Evolutionary conservation across 805 yeast genomes (phyloP).

Genomic region (Barnettozyma salicaria): DNA sequence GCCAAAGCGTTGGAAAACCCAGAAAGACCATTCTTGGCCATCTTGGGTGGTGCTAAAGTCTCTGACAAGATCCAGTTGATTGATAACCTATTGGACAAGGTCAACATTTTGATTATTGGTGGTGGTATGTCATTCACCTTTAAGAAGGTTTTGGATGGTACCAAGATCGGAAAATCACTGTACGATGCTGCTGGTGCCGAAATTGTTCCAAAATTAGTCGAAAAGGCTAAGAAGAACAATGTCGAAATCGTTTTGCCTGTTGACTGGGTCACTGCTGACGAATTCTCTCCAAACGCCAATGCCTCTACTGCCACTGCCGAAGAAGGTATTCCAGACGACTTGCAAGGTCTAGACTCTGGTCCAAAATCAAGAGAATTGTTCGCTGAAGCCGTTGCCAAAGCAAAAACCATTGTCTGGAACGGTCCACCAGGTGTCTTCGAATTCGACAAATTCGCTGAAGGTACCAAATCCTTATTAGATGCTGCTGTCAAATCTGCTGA

Average conservation of each 20-base stretch:
- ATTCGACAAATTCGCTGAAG: slow-evolving; percentile 84
- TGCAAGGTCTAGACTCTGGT: slow-evolving; percentile 97
- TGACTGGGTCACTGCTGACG: slow-evolving; percentile 94
- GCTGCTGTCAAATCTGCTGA: slow-evolving; percentile 83
- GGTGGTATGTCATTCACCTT: slow-evolving; percentile 99
- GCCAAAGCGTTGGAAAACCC: slow-evolving; percentile 99
- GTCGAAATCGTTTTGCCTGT: slow-evolving; percentile 93
- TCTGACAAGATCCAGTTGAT: slow-evolving; percentile 98
- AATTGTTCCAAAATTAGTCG: slow-evolving; percentile 86
- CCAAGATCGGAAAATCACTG: slow-evolving; percentile 87
- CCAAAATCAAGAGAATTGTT: slow-evolving; percentile 80
- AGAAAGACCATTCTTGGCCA: slow-evolving; percentile 95
- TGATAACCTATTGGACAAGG: slow-evolving; percentile 95
- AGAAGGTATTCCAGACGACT: slow-evolving; percentile 89
- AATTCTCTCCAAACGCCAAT: slow-evolving; percentile 86
- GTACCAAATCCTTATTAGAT: slow-evolving; percentile 86
- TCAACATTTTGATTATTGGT: slow-evolving; percentile 88
- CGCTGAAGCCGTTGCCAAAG: slow-evolving; percentile 76
- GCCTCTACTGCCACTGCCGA: slow-evolving; percentile 78
- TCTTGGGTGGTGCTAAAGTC: slow-evolving; percentile 99
- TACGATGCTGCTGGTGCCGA: slow-evolving; percentile 93
- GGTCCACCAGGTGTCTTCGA: slow-evolving; percentile 99
- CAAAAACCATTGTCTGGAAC: slow-evolving; percentile 99
- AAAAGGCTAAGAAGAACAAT: slow-evolving; percentile 92
- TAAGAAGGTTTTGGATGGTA: slow-evolving; percentile 83